Evolutionary conservation across 169 alveolate species (phyloP).

Genomic region (Miamiensis avidus): DNA sequence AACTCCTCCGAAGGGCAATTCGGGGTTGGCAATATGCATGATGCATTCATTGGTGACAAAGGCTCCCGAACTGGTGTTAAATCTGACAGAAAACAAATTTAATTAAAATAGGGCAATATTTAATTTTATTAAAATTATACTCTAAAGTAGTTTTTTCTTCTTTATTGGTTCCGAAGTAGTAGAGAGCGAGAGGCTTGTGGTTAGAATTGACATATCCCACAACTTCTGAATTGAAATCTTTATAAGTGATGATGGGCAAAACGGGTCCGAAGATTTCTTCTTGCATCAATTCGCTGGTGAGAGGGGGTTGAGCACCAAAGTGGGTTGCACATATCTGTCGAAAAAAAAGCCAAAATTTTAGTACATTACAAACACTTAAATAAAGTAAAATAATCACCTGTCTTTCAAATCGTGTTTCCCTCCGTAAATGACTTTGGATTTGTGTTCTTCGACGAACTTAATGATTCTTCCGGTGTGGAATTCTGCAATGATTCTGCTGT

Average conservation of each 20-base stretch:
- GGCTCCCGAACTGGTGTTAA: slow-evolving; percentile 73
- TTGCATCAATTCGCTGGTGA: slow-evolving; percentile 60
- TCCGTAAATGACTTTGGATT: slow-evolving; percentile 74
- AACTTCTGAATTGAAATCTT: slow-evolving; percentile 63
- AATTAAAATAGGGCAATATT: too few species aligned
- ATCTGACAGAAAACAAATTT: background rate
- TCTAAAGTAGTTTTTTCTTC: slow-evolving; percentile 20
- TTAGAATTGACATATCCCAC: slow-evolving; percentile 65
- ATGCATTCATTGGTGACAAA: slow-evolving; percentile 74
- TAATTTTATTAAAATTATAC: background rate
- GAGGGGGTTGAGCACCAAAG: slow-evolving; percentile 70
- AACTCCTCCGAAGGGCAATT: slow-evolving; percentile 86
- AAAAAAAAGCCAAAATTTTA: background rate
- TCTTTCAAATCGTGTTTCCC: slow-evolving; percentile 58
- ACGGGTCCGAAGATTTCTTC: slow-evolving; percentile 89
- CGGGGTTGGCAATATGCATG: slow-evolving; percentile 59
- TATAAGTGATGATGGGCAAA: slow-evolving; percentile 72
- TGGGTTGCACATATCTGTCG: slow-evolving; percentile 70
- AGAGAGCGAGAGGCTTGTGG: slow-evolving; percentile 82
- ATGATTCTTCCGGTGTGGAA: slow-evolving; percentile 76
- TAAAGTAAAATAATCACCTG: background rate
- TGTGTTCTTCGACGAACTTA: slow-evolving; percentile 55
- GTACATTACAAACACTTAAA: too few species aligned
- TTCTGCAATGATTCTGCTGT: slow-evolving; percentile 73
- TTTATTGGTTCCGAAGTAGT: slow-evolving; percentile 67